Conservation (phyloP, 495 filamentous ascomycete species). For the Penicillium dipodomyicola region DNA sequence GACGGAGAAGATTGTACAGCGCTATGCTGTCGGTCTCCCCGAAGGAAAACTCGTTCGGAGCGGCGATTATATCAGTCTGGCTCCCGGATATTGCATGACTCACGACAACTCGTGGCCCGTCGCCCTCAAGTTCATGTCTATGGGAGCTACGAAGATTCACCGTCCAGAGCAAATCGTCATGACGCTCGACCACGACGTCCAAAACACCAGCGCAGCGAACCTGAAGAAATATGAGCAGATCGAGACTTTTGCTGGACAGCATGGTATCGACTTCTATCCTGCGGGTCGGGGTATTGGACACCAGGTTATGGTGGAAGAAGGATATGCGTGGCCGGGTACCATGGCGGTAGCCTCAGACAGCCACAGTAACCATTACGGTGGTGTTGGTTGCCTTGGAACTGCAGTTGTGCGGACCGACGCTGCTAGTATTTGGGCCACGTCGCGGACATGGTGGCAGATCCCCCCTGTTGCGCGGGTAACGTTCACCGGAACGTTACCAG, state of each 20-base stretch:
- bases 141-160: conserved; percentile 76
- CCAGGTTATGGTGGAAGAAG: conserved; percentile 87
- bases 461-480: conserved; percentile 81
- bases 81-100: conserved; percentile 76
- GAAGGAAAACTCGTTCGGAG: conserved; percentile 67
- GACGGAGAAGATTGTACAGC: conserved; percentile 90
- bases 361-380: conserved; percentile 61
- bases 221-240: conserved; percentile 83
- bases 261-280: conserved; percentile 81
- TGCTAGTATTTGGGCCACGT: conserved; percentile 83
- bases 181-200: conserved; percentile 91
- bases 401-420: conserved; percentile 86
- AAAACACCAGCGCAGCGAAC: conserved; percentile 81
- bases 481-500: conserved; percentile 69
- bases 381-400: conserved; percentile 41
- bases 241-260: conserved; percentile 77
- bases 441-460: conserved; percentile 84
- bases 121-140: conserved; percentile 80
- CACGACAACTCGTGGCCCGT: conserved; percentile 95
- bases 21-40: conserved; percentile 67
- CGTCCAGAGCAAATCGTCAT: conserved; percentile 77
- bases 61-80: conserved; percentile 82
- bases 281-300: conserved; percentile 84
- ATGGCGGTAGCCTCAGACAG: conserved; percentile 78
- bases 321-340: conserved; percentile 80